Evolutionary conservation across 1,284 basidiomycete species (phyloP).

Genomic region (Pyrrhoderma noxium): DNA sequence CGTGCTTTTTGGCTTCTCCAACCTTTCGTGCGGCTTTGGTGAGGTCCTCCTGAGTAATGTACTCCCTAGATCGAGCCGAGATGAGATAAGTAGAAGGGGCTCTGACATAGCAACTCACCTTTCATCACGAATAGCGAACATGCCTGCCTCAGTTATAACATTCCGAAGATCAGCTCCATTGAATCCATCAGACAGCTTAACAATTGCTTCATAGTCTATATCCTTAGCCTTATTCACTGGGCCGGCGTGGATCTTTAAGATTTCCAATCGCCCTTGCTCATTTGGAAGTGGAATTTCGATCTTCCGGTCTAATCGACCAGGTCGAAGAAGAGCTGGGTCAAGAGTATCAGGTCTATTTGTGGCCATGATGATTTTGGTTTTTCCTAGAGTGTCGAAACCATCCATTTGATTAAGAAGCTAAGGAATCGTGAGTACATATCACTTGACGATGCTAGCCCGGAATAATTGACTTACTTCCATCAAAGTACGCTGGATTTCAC

Average conservation of each 20-base stretch:
- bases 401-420: constrained; percentile 99
- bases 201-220: constrained; percentile 94
- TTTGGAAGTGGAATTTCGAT: constrained; percentile 98
- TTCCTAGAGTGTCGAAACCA: constrained; percentile 94
- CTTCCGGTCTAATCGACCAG: constrained; percentile 94
- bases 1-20: constrained; percentile 93
- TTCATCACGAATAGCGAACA: constrained; percentile 98
- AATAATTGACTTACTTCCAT: constrained; percentile 73
- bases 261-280: constrained; percentile 92
- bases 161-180: constrained; percentile 96
- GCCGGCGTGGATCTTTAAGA: constrained; percentile 94
- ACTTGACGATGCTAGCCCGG: not conserved
- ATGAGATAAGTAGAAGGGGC: not conserved
- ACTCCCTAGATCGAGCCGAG: constrained; percentile 51
- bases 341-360: constrained; percentile 96
- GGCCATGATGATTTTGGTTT: constrained; percentile 98
- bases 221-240: constrained; percentile 94
- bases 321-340: constrained; percentile 93
- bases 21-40: constrained; percentile 98
- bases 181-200: constrained; percentile 92
- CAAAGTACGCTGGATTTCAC: constrained; percentile 96
- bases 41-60: constrained; percentile 89
- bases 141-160: constrained; percentile 96
- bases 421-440: constrained; percentile 2
- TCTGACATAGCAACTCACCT: constrained; percentile 40